These are phyloP conservation scores for Colletotrichum australisinense DNA, from an alignment of 2,329 filamentous ascomycete genomes.

Conservation along the genomic window DNA sequence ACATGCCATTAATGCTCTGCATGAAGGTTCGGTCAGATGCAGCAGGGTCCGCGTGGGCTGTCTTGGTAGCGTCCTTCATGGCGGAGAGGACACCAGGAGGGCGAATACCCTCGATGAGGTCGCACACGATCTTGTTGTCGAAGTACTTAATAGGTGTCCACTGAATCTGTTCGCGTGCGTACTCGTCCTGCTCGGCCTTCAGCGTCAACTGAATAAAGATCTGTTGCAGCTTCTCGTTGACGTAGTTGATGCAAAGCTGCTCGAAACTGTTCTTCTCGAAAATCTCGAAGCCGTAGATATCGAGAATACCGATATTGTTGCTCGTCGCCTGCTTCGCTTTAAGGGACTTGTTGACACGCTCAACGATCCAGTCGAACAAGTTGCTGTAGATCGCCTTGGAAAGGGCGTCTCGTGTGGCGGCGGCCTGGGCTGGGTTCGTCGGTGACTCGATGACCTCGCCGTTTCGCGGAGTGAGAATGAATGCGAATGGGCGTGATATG, in stretches of 20 bases:
- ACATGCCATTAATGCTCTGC: constrained; percentile 89
- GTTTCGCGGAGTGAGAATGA: constrained; percentile 77
- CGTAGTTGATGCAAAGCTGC: constrained; percentile 99
- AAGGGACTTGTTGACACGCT: constrained; percentile 88
- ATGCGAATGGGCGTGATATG: too few relatives aligned
- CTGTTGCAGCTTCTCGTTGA: constrained; percentile 98
- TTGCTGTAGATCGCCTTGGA: constrained; percentile 98
- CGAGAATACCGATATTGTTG: constrained; percentile 94
- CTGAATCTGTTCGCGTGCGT: constrained; percentile 93
- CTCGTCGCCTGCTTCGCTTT: constrained; percentile 79
- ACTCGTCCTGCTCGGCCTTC: constrained; percentile 98
- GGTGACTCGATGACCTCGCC: constrained; percentile 79
- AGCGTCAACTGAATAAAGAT: constrained; percentile 98
- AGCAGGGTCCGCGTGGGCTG: constrained; percentile 94
- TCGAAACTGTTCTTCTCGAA: constrained; percentile 99
- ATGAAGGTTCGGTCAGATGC: constrained; percentile 97
- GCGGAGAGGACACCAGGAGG: constrained; percentile 95
- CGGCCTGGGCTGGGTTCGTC: constrained; percentile 87
- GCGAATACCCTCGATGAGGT: constrained; percentile 91
- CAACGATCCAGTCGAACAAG: constrained; percentile 98
- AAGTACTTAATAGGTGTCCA: constrained; percentile 99
- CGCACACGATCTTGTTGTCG: constrained; percentile 99
- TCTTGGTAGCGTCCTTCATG: constrained; percentile 97
- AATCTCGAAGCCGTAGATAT: constrained; percentile 99
- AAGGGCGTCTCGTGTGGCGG: constrained; percentile 88